Evolutionary conservation across 2,329 filamentous ascomycete species (phyloP), one percentile per base, ranked within the genome.

Genomic region (Tolypocladium paradoxum): DNA sequence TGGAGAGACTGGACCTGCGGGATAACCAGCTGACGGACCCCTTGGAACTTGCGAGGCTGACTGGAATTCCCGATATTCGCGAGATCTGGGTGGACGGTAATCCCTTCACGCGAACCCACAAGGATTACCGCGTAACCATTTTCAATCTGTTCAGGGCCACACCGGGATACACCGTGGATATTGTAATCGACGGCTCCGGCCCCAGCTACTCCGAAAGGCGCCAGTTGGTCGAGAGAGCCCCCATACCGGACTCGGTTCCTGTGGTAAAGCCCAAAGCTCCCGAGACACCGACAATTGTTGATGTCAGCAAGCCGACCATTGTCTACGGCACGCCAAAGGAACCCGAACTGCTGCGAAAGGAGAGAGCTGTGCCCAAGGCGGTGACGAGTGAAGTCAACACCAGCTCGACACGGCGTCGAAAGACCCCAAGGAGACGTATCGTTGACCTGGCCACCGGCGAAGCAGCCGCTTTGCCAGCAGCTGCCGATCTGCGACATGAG

Each of bases 141-240:
- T 96, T 99, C 82, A 99, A 97, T 63, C 77, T 97, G 2, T 99
- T 99, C 76, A 83, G 93, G 57, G 85, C 83, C 55, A 90, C 89
- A 0, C 89, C 92, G 12, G 93, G 93, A 6, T 95, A 93, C 64
- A 87, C 85, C 0, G 88, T 96, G 59, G 93, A 99, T 64, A 84
- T 97, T 55, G 76, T 90, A 47, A 92, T 99, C 61, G 93, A 99
- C 66, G 85, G 87, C 2, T 82, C 82, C 35, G 86, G 86, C 0
- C 92, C 93, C 1, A 85, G 81, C n/a, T 95, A 90, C 64, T 81
- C 84, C 18, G 93, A 99, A 73, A 85, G 84, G 65, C 90, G 90
- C 62, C 85, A 88, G 59, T 77, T 99, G 45, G 80, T 91, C 6
- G 91, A 96, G 50, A 83, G 91, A 48, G 88, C 78, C 12, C 85